A percentile compares a stretch with the other conserved stretches of the same genome.
Evolutionary conservation across 2,329 filamentous ascomycete genomes (phyloP).

Genomic region (Sporothrix dimorphospora): DNA sequence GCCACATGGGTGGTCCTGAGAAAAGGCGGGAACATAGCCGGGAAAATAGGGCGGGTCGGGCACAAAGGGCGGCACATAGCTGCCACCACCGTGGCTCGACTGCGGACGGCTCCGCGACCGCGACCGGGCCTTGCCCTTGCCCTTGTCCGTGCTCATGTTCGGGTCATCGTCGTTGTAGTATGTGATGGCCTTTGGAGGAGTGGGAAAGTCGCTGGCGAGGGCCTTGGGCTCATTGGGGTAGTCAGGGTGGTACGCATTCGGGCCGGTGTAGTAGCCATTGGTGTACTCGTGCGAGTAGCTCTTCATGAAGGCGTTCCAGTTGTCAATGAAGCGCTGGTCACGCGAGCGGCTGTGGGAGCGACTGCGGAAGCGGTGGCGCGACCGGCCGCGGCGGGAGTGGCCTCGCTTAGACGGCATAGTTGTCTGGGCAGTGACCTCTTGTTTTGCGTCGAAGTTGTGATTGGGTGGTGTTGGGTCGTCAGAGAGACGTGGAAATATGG

Average conservation of each 20-base stretch:
- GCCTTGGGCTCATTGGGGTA: background rate
- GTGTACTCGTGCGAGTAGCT: conserved; percentile 12
- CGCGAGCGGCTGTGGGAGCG: background rate
- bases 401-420: background rate
- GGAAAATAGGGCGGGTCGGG: background rate
- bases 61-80: background rate
- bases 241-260: background rate
- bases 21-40: background rate
- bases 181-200: background rate
- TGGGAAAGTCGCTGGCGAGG: background rate
- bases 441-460: background rate
- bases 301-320: background rate
- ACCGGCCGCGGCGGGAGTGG: background rate
- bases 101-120: background rate
- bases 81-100: background rate
- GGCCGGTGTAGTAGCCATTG: background rate
- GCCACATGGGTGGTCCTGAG: background rate
- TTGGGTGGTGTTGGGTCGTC: background rate
- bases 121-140: background rate
- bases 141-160: background rate
- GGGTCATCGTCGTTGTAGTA: background rate
- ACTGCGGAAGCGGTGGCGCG: background rate
- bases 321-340: background rate
- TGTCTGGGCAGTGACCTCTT: background rate
- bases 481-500: background rate